phyloP scores from a whole-genome alignment of 495 filamentous ascomycete genomes.

The Gamarada debralockiae region DNA sequence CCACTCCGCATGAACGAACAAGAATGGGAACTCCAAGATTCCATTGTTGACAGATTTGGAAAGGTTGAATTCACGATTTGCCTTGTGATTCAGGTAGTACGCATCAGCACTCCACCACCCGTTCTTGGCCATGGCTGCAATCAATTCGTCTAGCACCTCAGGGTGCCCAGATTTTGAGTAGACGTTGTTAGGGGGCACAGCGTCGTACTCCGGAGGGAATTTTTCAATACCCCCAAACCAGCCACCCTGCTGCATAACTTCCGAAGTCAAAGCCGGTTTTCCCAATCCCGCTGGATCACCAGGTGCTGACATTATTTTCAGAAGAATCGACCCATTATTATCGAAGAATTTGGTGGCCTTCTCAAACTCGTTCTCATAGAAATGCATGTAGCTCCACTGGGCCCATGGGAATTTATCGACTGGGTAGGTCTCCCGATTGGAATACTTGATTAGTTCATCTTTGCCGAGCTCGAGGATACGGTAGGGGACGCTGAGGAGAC shows the following conservation, averaged over 20 bases:
- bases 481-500: background rate
- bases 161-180: too few relatives aligned
- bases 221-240: background rate
- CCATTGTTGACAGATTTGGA: background rate
- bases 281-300: background rate
- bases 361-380: background rate
- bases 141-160: background rate
- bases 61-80: background rate
- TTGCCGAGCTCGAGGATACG: background rate
- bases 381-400: background rate
- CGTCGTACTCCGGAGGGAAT: too few relatives aligned
- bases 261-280: background rate
- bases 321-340: background rate
- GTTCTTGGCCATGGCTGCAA: too few relatives aligned
- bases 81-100: background rate
- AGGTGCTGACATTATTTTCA: background rate
- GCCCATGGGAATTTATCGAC: background rate
- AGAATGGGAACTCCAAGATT: background rate
- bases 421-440: background rate
- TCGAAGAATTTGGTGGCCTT: background rate
- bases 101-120: too few relatives aligned
- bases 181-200: too few relatives aligned
- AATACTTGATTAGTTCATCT: background rate
- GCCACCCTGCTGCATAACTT: background rate
- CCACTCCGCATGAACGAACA: background rate